Evolutionary conservation across 257 asterid species (phyloP), one percentile per base, ranked within the genome.

Genomic region (Ehretia macrophylla): DNA sequence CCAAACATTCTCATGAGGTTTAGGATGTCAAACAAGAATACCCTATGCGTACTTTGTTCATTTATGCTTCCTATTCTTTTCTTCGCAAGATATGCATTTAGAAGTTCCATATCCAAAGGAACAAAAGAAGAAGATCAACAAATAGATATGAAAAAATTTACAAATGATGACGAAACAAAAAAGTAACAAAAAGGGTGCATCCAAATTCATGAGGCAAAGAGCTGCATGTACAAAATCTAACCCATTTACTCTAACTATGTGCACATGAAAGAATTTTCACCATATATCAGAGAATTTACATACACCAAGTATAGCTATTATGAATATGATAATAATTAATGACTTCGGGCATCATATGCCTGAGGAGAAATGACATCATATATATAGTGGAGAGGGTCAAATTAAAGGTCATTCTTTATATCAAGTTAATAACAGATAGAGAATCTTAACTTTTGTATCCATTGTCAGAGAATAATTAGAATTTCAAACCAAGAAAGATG

Each of bases 211-310:
- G 66, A 92, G 95, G 70, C 84, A 70, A 68, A 73, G 82, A 17
- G 97, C 96, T 16, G 95, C 99, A 64, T 52, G 60, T 16, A 92
- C 72, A 11, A 74, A 87, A 11, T 81, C 95, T 11, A 71, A 54
- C 21, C 59, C 70, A 62, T 82, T 67, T 27, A 82, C 95, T 82
- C 97, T 75, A 65, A 83, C 97, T 58, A 88, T 88, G 78, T 77
- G 85, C 58, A 92, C 99, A 96, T 92, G 59, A 35, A 66, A 62
- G 58, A 60, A 58, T 51, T 56, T 64, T 57, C 20, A 39, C 9
- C 51, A 14, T n/a, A n/a, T 37, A 17, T 69, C 49, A 51, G 12
- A 3, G 13, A 38, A 35, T 40, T 11, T 38, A 17, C 19, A 42
- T 48, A 14, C 16, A 42, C 12, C 12, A 42, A 42, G 3, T 3